Conservation (phyloP, 306 rosid genomes). For the Hippophae gyantsensis region DNA sequence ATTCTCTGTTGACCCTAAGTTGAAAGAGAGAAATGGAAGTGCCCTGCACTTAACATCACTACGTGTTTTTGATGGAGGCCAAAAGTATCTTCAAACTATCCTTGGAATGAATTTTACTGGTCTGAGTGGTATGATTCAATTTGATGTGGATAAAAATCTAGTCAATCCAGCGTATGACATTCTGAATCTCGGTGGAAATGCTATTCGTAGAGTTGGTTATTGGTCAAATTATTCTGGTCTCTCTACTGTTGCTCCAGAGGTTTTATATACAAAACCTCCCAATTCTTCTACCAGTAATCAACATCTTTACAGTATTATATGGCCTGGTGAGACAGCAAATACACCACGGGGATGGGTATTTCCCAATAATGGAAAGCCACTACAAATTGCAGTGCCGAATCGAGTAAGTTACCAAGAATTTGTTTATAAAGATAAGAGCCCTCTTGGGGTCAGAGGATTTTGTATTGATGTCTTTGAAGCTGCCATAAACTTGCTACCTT, state of each 20-base stretch:
- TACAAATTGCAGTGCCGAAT: slow-evolving; percentile 70
- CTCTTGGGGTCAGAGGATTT: slow-evolving; percentile 64
- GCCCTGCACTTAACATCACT: slow-evolving; percentile 50
- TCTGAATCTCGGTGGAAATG: slow-evolving; percentile 60
- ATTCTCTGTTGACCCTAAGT: slow-evolving; percentile 63
- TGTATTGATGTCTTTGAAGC: slow-evolving; percentile 81
- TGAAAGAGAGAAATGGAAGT: slow-evolving; percentile 47
- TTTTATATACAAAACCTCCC: slow-evolving; percentile 25
- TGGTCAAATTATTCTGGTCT: slow-evolving; percentile 71
- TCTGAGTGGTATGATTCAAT: slow-evolving; percentile 56
- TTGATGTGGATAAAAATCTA: slow-evolving; percentile 46
- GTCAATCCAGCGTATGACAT: slow-evolving; percentile 61
- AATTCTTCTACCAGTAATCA: slow-evolving; percentile 31
- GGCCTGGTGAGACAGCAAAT: slow-evolving; percentile 64
- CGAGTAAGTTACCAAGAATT: slow-evolving; percentile 54
- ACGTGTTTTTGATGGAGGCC: slow-evolving; percentile 54
- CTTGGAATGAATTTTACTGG: slow-evolving; percentile 54
- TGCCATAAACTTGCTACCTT: slow-evolving; percentile 64
- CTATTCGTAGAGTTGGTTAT: slow-evolving; percentile 49
- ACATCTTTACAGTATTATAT: slow-evolving; percentile 42
- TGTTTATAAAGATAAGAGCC: slow-evolving; percentile 46
- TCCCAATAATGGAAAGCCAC: slow-evolving; percentile 77
- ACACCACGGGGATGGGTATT: slow-evolving; percentile 85
- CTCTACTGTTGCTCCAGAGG: slow-evolving; percentile 53
- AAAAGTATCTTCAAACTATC: slow-evolving; percentile 45